A percentile compares a stretch with the other conserved stretches of the same genome.
These are phyloP conservation scores for Tolypocladium pustulatum DNA, from an alignment of 2,329 filamentous ascomycete genomes.

Conservation along the genomic window DNA sequence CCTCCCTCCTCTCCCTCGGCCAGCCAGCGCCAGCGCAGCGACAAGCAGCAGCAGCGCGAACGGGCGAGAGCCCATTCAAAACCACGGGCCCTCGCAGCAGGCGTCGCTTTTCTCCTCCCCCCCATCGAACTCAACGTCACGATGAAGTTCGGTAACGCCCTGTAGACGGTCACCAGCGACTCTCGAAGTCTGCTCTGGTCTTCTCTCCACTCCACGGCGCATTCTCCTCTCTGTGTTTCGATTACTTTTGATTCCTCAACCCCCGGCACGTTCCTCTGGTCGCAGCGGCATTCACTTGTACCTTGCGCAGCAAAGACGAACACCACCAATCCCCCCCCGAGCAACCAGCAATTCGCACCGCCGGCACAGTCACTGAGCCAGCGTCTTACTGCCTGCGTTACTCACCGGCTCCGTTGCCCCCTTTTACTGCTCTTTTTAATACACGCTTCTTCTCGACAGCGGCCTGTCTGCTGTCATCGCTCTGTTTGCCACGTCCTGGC, in stretches of 20 bases:
- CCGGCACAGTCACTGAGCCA: neutral
- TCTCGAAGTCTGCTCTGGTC: conserved; percentile 43
- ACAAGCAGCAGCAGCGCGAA: neutral
- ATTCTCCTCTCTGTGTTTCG: conserved; percentile 13
- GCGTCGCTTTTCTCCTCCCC: conserved; percentile 19
- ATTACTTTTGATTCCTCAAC: conserved; percentile 3
- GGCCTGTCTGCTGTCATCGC: neutral
- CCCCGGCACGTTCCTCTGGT: conserved; percentile 1
- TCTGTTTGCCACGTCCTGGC: conserved; percentile 5
- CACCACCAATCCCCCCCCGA: neutral
- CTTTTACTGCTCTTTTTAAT: neutral
- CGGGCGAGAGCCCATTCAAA: conserved; percentile 16
- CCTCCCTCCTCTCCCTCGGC: neutral
- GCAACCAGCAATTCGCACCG: neutral
- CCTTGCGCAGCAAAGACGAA: conserved; percentile 23
- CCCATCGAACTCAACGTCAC: conserved; percentile 39
- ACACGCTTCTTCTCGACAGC: neutral
- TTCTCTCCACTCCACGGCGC: conserved; percentile 27
- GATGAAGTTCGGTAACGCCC: conserved; percentile 42
- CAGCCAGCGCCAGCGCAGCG: neutral
- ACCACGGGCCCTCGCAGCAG: conserved; percentile 9
- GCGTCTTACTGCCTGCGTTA: neutral
- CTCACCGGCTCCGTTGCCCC: neutral
- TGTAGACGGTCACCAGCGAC: conserved; percentile 41
- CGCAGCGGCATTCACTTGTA: conserved; percentile 42